Evolutionary conservation across 306 rosid species (phyloP).

Genomic region (Canavalia gladiata): DNA sequence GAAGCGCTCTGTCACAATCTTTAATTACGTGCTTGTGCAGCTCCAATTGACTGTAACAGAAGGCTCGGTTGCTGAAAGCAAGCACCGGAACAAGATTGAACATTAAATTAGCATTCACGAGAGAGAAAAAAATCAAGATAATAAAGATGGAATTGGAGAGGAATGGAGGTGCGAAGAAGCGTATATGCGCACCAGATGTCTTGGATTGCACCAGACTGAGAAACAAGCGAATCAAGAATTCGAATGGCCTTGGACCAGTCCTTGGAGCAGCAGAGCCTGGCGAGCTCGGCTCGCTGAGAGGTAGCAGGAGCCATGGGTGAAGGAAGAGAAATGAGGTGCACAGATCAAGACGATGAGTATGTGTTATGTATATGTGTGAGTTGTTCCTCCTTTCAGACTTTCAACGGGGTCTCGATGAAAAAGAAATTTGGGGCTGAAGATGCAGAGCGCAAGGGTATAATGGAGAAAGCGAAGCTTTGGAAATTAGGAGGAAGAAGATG

Average conservation of each 20-base stretch:
- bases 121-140: conserved; percentile 3
- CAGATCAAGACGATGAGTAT: conserved; percentile 42
- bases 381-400: conserved; percentile 14
- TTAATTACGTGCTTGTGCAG: conserved; percentile 86
- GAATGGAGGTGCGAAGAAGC: conserved; percentile 26
- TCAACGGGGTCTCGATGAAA: conserved; percentile 44
- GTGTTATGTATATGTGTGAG: neutral
- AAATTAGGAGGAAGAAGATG: conserved; percentile 30
- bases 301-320: conserved; percentile 61
- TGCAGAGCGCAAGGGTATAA: conserved; percentile 41
- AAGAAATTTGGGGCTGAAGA: conserved; percentile 8
- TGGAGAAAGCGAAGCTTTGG: conserved; percentile 17
- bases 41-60: conserved; percentile 89
- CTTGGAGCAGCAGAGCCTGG: conserved; percentile 76
- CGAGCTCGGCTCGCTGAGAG: conserved; percentile 79
- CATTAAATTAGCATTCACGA: neutral
- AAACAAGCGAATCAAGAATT: conserved; percentile 77
- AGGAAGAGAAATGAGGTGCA: conserved; percentile 44
- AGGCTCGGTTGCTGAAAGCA: conserved; percentile 82
- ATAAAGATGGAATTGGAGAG: conserved; percentile 35
- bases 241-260: conserved; percentile 95
- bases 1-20: conserved; percentile 90
- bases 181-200: conserved; percentile 74
- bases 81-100: conserved; percentile 46
- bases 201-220: conserved; percentile 69